phyloP scores from a whole-genome alignment of 345 rosid genomes.

The Gossypium rotundifolium region DNA sequence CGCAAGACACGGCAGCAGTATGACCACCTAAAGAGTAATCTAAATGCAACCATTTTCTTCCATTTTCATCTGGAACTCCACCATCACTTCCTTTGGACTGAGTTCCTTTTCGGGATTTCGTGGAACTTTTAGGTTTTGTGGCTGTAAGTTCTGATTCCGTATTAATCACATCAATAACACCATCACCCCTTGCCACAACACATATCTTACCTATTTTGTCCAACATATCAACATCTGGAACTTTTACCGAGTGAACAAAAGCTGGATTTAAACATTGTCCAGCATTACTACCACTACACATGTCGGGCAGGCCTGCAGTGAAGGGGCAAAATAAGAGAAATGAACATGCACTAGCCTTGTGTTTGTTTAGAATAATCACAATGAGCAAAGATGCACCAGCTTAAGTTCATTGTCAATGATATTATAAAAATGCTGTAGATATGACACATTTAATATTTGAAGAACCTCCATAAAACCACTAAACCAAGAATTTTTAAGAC shows the following conservation, averaged over 20 bases:
- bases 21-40: slow-evolving; percentile 81
- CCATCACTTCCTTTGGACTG: slow-evolving; percentile 32
- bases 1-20: slow-evolving; percentile 80
- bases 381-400: background rate
- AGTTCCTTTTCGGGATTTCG: slow-evolving; percentile 50
- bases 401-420: background rate
- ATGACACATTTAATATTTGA: background rate
- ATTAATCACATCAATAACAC: slow-evolving; percentile 58
- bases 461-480: background rate
- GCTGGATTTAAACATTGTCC: slow-evolving; percentile 85
- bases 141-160: slow-evolving; percentile 57
- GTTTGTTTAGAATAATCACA: background rate
- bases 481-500: background rate
- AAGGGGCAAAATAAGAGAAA: slow-evolving; percentile 3
- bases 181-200: slow-evolving; percentile 82
- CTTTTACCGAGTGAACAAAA: slow-evolving; percentile 73
- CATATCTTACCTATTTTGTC: slow-evolving; percentile 60
- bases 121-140: slow-evolving; percentile 29
- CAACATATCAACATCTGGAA: slow-evolving; percentile 73
- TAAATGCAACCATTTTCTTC: slow-evolving; percentile 51
- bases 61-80: slow-evolving; percentile 19
- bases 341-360: background rate
- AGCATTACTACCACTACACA: slow-evolving; percentile 22
- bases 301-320: slow-evolving; percentile 43
- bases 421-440: background rate